Evolutionary conservation across 352 stramenopile genomes (phyloP), one percentile per base, ranked within the genome.

Genomic region (Bremia lactucae): DNA sequence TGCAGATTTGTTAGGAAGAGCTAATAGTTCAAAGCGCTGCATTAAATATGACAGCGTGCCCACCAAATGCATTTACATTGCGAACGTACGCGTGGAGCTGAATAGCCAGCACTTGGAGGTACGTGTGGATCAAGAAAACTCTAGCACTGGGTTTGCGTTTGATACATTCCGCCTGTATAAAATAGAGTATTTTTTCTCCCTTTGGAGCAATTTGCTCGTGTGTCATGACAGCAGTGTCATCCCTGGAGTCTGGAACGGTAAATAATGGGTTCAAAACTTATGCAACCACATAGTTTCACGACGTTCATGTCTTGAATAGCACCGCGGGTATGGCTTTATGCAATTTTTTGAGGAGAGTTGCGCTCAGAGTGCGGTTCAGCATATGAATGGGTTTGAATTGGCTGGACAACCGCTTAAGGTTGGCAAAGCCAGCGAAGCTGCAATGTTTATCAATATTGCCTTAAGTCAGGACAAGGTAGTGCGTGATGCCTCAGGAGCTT

Each of bases 341-440:
- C 67, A 84, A 42, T 88, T 86, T 46, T 40, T 65, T 0, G 66
- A 86, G 28, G 73, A 85, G 29, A 60, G 36, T 9, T 79, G 55
- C 10, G 76, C 76, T 9, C 31, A 34, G 38, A 88, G 64, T 48
- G 76, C 76, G 11, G 86, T 88, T 31, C 72, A 88, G 54, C 76
- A 88, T 41, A 88, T 88, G 76, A 76, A 88, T 45, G 71, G 69
- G 18, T 88, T 88, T 42, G 76, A 88, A 20, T 46, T 88, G 13
- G 76, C 76, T 23, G 76, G 76, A 8, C 71, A 86, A 34, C 57
- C 74, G 14, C 73, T 88, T 9, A 79, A 83, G 49, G 73, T 88
- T 3, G 76, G 76, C 46, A 88, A 88, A 46, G 76, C 76, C 20
- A 88, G 76, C 36, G 50, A 75, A 22, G 57, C 67, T 4, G 72